Evolutionary conservation across 306 rosid species (phyloP), one percentile per base, ranked within the genome.

Genomic region (Betula pendula): DNA sequence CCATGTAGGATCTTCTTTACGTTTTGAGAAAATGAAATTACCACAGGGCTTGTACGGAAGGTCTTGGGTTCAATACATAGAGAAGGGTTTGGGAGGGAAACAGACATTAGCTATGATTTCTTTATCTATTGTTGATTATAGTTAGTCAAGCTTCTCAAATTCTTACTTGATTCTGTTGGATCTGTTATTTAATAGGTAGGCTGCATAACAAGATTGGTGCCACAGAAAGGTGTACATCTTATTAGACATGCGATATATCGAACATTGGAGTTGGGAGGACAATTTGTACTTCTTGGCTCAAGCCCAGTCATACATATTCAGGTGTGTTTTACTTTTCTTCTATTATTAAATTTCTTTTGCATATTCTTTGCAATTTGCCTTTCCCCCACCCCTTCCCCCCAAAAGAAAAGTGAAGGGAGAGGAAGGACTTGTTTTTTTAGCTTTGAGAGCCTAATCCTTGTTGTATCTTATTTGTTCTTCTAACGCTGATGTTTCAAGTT

Each of bases 141-240:
- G 70, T 67, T 49, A 59, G 58, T 75, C 35, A 72, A 69, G 58
- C 58, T 77, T 77, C 80, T 78, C 74, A 25, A 71, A 67, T 63
- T 17, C 71, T 71, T 60, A 22, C 48, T 62, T 68, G 19, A 43
- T 76, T 71, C 53, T 38, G 53, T 72, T 65, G 55, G 49, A 86
- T 86, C 71, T 75, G 35, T 71, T 73, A 67, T 62, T 72, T 33
- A 25, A 84, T 85, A 95, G 99, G 93, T 95, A 75, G 96, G 92
- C 49, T 89, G 96, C 93, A 87, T 95, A 81, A 95, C 99, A 79
- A 89, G 99, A 78, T 81, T 95, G 91, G 99, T 95, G 80, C 97
- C 99, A 35, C 99, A 95, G 81, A 95, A 95, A 84, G 99, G 99
- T 70, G 93, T 95, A 56, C 97, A 92, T 80, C 97, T 95, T 71